phyloP scores from a whole-genome alignment of 2,329 filamentous ascomycete species.

The Geoglossum cookeanum region DNA sequence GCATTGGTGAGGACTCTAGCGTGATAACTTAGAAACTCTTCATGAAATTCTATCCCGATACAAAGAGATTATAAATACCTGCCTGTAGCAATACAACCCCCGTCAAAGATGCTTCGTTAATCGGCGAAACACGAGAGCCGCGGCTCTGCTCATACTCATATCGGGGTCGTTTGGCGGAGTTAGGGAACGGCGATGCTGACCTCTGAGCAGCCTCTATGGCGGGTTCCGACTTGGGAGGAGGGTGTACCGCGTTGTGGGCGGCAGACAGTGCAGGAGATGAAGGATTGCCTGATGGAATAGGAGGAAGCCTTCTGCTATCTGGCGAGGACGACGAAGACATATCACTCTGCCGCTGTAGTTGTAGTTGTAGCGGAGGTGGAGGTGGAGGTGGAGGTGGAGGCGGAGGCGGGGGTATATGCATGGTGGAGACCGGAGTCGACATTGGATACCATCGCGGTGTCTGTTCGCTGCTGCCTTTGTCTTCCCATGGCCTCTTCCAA shows the following conservation, averaged over 20 bases:
- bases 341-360: not conserved
- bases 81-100: not conserved
- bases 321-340: not conserved
- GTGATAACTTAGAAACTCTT: not conserved
- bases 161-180: conserved; percentile 2
- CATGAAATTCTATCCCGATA: not conserved
- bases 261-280: not conserved
- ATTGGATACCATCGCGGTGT: not conserved
- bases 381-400: not conserved
- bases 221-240: not conserved
- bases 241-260: not conserved
- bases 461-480: not conserved
- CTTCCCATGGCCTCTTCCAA: conserved; percentile 6
- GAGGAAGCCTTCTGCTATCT: not conserved
- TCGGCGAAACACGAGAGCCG: not conserved
- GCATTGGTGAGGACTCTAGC: not conserved
- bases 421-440: not conserved
- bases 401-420: not conserved
- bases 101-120: not conserved
- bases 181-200: not conserved
- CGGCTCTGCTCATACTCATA: not conserved
- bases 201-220: not conserved
- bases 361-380: too few species aligned
- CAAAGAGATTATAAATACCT: not conserved
- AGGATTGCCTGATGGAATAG: not conserved